These are phyloP conservation scores for Cercophora sp. DNA, from an alignment of 495 filamentous ascomycete species.

Conservation along the genomic window DNA sequence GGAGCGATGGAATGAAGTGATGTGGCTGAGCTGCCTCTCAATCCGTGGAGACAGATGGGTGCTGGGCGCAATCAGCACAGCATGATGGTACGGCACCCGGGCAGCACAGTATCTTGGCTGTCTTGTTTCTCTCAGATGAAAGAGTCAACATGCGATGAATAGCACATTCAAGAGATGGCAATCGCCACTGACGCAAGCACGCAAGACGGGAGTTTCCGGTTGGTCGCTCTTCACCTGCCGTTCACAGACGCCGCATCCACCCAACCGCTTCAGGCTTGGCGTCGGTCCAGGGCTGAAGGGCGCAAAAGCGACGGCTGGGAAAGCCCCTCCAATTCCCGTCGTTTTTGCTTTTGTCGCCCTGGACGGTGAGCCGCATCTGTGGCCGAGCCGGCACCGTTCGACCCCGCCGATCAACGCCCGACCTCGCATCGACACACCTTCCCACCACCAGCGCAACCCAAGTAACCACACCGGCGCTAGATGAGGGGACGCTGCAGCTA, in stretches of 20 bases:
- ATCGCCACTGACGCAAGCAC: slow-evolving; percentile 8
- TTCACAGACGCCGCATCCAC: background rate
- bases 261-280: background rate
- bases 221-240: background rate
- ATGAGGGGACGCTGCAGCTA: too few relatives aligned
- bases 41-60: too few relatives aligned
- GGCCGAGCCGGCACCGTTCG: slow-evolving; percentile 7
- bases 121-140: background rate
- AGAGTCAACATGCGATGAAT: background rate
- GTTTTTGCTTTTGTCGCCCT: background rate
- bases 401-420: background rate
- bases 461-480: too few relatives aligned
- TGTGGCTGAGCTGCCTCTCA: too few relatives aligned
- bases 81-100: background rate
- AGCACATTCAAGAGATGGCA: background rate
- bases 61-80: background rate
- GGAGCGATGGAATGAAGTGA: background rate
- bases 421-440: too few relatives aligned
- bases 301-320: background rate
- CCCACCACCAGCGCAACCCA: too few relatives aligned
- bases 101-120: background rate
- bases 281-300: background rate
- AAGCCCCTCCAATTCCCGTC: background rate
- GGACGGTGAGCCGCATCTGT: slow-evolving; percentile 3
- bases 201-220: slow-evolving; percentile 6